Base-by-base conservation (phyloP, 495 filamentous ascomycete species). In the Hypoxylon fuscum region DNA sequence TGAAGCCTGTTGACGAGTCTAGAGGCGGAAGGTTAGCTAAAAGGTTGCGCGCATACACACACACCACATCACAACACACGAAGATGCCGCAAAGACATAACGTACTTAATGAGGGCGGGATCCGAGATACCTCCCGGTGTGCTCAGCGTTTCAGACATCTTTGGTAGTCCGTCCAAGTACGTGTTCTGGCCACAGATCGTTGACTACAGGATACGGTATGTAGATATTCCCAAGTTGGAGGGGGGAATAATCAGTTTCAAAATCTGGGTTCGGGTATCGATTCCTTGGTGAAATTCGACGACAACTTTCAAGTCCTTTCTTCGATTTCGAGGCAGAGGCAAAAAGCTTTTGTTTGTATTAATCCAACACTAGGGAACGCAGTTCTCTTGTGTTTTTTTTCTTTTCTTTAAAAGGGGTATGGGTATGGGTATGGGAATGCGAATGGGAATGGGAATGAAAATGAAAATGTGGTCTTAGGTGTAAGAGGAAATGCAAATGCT, bases 1-100 rank as follows among this genome's bases (percentile, higher is more conserved):
- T 99, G 95, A 22, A 99, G 87, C 80, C 96, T 97, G 82, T 99
- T 99, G 69, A 99, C 95, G 62, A 98, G 88, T 68, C 95, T 97
- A 74, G 46, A 63, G 41, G 53, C 57, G 37, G 11, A 8, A 11
- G 10, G 62, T 73, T 49, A 72, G 69, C 42, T 51, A 22, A 34
- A 35, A 65, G 34, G 47, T 48, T 50, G 53, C 50, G 59, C 50
- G 44, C 55, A 60, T 29, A 57, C 4, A 27, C 25, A 55, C n/a
- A n/a, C n/a, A n/a, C n/a, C n/a, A n/a, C n/a, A n/a, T n/a, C n/a
- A n/a, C n/a, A n/a, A n/a, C n/a, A n/a, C n/a, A 53, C 57, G 45
- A 55, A 54, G 49, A 54, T 59, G 67, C 62, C 44, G 68, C 72
- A 70, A 53, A 70, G 59, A 61, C 55, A 62, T 35, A 20, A 63